Percentiles rank a stretch among this genome's conserved stretches.
Conservation (phyloP, 2,329 filamentous ascomycete genomes). For the Chaetomium strumarium region DNA sequence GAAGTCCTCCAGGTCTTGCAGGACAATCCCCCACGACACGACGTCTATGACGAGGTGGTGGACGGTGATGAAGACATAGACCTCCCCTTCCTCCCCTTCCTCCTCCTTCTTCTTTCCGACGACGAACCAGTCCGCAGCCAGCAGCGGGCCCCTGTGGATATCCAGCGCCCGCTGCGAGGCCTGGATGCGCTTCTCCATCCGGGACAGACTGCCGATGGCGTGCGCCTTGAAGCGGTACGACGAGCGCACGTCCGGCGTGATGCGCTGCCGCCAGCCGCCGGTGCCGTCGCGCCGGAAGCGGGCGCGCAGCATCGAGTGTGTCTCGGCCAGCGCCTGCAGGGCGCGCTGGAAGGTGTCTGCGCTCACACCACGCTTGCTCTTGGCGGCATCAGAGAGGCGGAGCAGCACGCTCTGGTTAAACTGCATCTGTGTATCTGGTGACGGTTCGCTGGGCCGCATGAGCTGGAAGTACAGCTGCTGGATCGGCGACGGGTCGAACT, state of each 20-base stretch:
- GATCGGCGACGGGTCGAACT: conserved; percentile 40
- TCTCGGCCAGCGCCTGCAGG: conserved; percentile 25
- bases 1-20: conserved; percentile 39
- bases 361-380: conserved; percentile 18
- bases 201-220: conserved; percentile 13
- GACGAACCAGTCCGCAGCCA: conserved; percentile 22
- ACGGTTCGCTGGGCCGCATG: conserved; percentile 8
- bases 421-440: conserved; percentile 21
- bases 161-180: conserved; percentile 19
- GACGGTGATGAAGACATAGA: conserved; percentile 27
- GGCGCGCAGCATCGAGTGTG: conserved; percentile 34
- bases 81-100: conserved; percentile 8
- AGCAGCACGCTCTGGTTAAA: conserved; percentile 43
- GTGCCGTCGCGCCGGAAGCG: conserved; percentile 26
- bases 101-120: conserved; percentile 4
- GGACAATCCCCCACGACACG: conserved; percentile 41
- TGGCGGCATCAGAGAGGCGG: conserved; percentile 22
- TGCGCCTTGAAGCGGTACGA: conserved; percentile 24
- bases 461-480: conserved; percentile 39
- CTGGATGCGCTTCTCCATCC: conserved; percentile 21
- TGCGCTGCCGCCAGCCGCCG: conserved; percentile 27
- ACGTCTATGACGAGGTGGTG: conserved; percentile 39
- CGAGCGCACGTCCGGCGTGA: conserved; percentile 16
- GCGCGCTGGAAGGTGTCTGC: conserved; percentile 17
- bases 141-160: conserved; percentile 24